Percentiles rank a stretch among this genome's conserved stretches.
phyloP scores from a whole-genome alignment of 805 yeast genomes.

The Tetrapisispora phaffii region DNA sequence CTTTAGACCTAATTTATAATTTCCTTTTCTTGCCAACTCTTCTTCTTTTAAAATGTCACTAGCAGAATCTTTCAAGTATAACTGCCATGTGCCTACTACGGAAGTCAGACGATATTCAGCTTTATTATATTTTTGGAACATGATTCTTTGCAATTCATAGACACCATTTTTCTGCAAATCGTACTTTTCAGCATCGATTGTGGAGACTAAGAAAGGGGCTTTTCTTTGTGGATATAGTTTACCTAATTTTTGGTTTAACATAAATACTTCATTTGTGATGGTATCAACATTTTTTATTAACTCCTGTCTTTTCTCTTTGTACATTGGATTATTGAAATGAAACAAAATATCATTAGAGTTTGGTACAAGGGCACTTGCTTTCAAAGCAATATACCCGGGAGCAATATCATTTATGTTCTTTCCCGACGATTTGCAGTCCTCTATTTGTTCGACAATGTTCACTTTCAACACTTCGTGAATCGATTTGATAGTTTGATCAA shows the following conservation, averaged over 20 bases:
- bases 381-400: conserved; percentile 85
- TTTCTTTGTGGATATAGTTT: conserved; percentile 50
- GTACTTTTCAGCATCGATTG: conserved; percentile 86
- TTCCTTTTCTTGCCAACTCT: conserved; percentile 46
- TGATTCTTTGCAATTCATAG: conserved; percentile 74
- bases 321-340: conserved; percentile 50
- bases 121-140: conserved; percentile 65
- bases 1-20: conserved; percentile 74
- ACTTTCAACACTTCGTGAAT: conserved; percentile 61
- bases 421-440: conserved; percentile 12
- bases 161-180: conserved; percentile 79
- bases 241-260: conserved; percentile 42
- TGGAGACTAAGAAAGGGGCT: conserved; percentile 65
- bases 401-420: conserved; percentile 56
- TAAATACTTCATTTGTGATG: conserved; percentile 48
- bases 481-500: conserved; percentile 54
- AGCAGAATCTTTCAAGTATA: conserved; percentile 71
- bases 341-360: conserved; percentile 67
- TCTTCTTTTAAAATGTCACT: conserved; percentile 54
- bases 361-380: conserved; percentile 81
- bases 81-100: conserved; percentile 85
- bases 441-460: conserved; percentile 53
- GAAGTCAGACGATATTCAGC: conserved; percentile 43
- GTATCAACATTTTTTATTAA: conserved; percentile 57
- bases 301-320: conserved; percentile 40